Evolutionary conservation across 176 grass and related monocot genomes (phyloP).

Genomic region (Dendrocalamus sinicus): DNA sequence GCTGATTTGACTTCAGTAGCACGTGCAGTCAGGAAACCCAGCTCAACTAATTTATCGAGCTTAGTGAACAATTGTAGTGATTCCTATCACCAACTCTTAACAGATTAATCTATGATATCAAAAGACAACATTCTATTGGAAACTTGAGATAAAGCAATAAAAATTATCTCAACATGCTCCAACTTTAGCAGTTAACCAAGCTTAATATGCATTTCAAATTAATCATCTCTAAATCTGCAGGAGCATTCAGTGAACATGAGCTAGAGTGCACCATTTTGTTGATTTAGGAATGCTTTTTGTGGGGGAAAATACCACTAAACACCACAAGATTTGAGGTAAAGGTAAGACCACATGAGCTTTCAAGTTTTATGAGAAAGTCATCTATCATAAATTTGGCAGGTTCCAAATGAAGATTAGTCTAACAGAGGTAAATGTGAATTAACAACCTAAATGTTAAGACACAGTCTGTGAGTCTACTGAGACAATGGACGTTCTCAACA

Average conservation of each 20-base stretch:
- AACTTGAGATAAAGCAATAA: neutral
- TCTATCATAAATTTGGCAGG: neutral
- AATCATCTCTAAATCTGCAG: slow-evolving; percentile 28
- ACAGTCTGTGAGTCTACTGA: neutral
- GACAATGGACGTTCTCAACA: neutral
- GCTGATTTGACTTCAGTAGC: neutral
- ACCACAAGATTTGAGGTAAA: too few species aligned
- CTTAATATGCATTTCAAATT: slow-evolving; percentile 24
- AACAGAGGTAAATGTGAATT: neutral
- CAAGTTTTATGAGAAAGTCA: neutral
- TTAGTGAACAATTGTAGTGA: neutral
- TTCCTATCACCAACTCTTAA: neutral
- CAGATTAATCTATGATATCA: slow-evolving; percentile 9
- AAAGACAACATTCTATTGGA: neutral
- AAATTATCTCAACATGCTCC: neutral
- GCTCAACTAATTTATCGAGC: neutral
- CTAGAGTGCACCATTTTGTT: neutral
- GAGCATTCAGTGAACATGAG: neutral
- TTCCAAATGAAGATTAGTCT: neutral
- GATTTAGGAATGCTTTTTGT: neutral
- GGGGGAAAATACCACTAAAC: too few species aligned
- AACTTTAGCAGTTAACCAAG: slow-evolving; percentile 19
- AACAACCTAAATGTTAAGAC: slow-evolving; percentile 1
- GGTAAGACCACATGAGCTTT: neutral
- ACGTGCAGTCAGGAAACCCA: neutral